Percentiles rank a stretch among this genome's conserved stretches.
These are phyloP conservation scores for Russula sp. DNA, from an alignment of 768 basidiomycete genomes.

Conservation along the genomic window DNA sequence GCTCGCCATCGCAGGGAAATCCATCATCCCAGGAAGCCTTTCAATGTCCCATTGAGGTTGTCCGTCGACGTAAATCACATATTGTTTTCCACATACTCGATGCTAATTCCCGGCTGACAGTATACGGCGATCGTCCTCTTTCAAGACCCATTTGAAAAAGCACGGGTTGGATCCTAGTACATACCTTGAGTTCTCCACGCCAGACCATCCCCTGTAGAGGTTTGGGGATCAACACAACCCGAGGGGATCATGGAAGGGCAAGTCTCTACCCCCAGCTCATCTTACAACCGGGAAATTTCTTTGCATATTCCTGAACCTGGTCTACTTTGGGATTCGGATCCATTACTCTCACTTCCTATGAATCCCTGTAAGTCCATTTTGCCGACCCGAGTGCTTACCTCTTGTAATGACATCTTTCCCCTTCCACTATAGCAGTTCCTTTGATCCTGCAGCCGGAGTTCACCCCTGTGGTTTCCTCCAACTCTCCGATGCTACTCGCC, in stretches of 20 bases:
- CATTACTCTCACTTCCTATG: neutral
- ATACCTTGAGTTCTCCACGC: slow-evolving; percentile 22
- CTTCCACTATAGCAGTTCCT: neutral
- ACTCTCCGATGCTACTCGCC: slow-evolving; percentile 3
- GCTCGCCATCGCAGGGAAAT: slow-evolving; percentile 62
- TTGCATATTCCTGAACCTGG: neutral
- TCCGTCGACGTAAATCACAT: slow-evolving; percentile 34
- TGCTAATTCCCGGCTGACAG: slow-evolving; percentile 37
- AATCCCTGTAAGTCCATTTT: slow-evolving; percentile 6
- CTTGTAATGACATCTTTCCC: neutral
- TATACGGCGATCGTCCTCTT: slow-evolving; percentile 63
- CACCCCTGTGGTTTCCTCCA: slow-evolving; percentile 3
- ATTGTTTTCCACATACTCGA: neutral
- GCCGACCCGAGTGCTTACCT: neutral
- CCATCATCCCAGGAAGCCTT: slow-evolving; percentile 38
- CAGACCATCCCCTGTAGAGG: neutral
- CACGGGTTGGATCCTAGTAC: slow-evolving; percentile 41
- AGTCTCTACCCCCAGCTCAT: neutral
- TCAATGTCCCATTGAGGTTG: slow-evolving; percentile 26
- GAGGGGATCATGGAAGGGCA: neutral
- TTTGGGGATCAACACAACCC: neutral
- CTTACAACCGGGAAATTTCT: neutral
- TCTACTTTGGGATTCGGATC: neutral
- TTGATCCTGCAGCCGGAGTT: neutral
- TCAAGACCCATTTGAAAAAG: slow-evolving; percentile 49